Base-by-base conservation (phyloP, 148 eudicot species). In the Talinum fruticosum region DNA sequence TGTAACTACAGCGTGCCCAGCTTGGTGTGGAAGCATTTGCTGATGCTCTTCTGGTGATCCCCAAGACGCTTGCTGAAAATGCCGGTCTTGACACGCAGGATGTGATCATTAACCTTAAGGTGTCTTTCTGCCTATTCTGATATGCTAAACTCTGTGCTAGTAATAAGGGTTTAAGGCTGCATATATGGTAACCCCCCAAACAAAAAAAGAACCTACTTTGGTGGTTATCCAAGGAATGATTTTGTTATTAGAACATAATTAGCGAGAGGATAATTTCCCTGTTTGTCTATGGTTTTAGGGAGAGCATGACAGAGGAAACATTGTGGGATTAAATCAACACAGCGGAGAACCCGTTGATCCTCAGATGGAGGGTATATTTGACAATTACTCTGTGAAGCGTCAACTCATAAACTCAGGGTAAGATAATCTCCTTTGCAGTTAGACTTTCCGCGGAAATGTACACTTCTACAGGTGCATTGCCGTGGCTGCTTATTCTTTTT, bases 11-110 rank as follows among this genome's bases (percentile, higher is more conserved):
- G 96, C 96, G 96, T 83, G 93, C 97, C 59, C 97, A 93, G 79
- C 94, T 95, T 82, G 97, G 99, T 35, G 94, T 92, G 68, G 90
- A 93, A 87, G 97, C 97, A 67, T 91, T 95, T 84, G 97, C 99
- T 75, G 89, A 95, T 84, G 99, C 96, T 73, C 97, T 95, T 78
- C 90, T 93, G 66, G 92, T 93, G 76, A 81, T 95, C 76, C 97
- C 97, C 38, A 95, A 95, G 88, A 95, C 96, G 26, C 96, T 95
- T 36, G 97, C 99, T 72, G 96, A 92, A 73, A 95, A 95, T 84
- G 90, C 94, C 44, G 97, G 98, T 65, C 97, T 92, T 75, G 99
- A 92, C 85, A 95, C 97, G 32, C 97, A 89, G 79, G 97, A 95
- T 80, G 93, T 87, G 70, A 90, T 95, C 15, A 91, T 95, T 81